A percentile compares a stretch with the other conserved stretches of the same genome.
phyloP scores from a whole-genome alignment of 139 green algal species.

The Klebsormidium nitens region DNA sequence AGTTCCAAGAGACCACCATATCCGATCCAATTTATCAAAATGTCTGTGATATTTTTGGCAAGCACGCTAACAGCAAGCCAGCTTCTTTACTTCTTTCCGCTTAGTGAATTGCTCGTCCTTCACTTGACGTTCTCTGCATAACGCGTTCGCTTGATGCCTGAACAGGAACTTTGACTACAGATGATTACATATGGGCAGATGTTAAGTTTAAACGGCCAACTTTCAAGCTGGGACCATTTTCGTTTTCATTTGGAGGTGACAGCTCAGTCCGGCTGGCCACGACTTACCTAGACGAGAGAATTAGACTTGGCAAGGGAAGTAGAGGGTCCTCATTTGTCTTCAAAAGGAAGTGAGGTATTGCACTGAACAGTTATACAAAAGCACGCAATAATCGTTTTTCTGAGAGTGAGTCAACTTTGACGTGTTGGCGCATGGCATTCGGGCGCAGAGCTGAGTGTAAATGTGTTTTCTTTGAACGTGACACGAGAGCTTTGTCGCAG shows the following conservation, averaged over 20 bases:
- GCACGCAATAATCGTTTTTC: no score
- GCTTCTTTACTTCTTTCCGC: no score
- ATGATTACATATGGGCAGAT: constrained; percentile 21
- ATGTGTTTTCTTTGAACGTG: no score
- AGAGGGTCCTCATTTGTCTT: constrained; percentile 32
- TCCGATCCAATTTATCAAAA: not conserved
- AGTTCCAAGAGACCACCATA: no score
- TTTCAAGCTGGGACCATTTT: constrained; percentile 9
- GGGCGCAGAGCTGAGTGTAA: no score
- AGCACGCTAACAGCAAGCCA: no score
- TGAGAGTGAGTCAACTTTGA: no score
- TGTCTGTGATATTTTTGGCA: no score
- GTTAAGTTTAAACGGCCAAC: constrained; percentile 17
- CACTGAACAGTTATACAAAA: no score
- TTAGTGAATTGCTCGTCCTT: not conserved
- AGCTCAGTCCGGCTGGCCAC: constrained; percentile 16
- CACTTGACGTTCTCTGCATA: not conserved
- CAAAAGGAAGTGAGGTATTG: not conserved
- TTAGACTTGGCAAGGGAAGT: constrained; percentile 15
- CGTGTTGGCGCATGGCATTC: no score
- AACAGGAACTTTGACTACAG: constrained; percentile 21
- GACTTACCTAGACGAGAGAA: constrained; percentile 22
- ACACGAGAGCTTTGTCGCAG: no score
- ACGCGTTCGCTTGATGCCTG: no score
- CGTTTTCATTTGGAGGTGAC: constrained; percentile 8